phyloP scores from a whole-genome alignment of 108 stramenopile species.

The Cafeteria roenbergensis region DNA sequence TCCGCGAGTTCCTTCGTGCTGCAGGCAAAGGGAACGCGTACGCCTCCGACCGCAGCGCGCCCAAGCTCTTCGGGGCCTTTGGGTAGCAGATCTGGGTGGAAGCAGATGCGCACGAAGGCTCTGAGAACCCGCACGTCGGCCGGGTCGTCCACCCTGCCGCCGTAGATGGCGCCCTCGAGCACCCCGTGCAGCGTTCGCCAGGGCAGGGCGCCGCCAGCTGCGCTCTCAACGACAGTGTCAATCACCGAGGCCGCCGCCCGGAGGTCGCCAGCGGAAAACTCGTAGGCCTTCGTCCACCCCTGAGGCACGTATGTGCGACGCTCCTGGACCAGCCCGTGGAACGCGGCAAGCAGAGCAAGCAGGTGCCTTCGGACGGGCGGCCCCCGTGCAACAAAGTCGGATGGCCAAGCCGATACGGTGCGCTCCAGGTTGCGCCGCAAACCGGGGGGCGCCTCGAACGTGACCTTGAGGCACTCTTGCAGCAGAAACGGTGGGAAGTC shows the following conservation, averaged over 20 bases:
- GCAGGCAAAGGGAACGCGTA: too few relatives aligned
- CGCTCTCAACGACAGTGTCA: conserved; percentile 8
- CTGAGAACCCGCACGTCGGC: too few relatives aligned
- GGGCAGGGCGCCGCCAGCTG: conserved; percentile 24
- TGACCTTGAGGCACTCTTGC: conserved; percentile 46
- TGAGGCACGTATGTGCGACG: conserved; percentile 47
- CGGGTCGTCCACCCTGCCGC: conserved; percentile 48
- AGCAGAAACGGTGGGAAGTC: conserved; percentile 42
- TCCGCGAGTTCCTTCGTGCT: too few relatives aligned
- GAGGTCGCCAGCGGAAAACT: conserved; percentile 47
- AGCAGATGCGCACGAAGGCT: too few relatives aligned
- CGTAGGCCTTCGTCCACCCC: conserved; percentile 55
- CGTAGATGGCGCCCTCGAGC: conserved; percentile 48
- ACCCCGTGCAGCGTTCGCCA: conserved; percentile 41
- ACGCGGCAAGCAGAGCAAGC: conserved; percentile 40
- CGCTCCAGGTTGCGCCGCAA: conserved; percentile 47
- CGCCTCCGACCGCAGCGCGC: too few relatives aligned
- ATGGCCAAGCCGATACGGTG: conserved; percentile 34
- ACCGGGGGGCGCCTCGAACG: conserved; percentile 53
- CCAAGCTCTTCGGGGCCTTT: too few relatives aligned
- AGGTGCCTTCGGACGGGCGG: conserved; percentile 32
- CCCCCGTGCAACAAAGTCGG: conserved; percentile 1
- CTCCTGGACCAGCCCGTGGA: conserved; percentile 51
- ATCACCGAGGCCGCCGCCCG: conserved; percentile 38
- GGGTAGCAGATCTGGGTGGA: too few relatives aligned